These are phyloP conservation scores for Murraya paniculata DNA, from an alignment of 345 rosid species.

Conservation along the genomic window DNA sequence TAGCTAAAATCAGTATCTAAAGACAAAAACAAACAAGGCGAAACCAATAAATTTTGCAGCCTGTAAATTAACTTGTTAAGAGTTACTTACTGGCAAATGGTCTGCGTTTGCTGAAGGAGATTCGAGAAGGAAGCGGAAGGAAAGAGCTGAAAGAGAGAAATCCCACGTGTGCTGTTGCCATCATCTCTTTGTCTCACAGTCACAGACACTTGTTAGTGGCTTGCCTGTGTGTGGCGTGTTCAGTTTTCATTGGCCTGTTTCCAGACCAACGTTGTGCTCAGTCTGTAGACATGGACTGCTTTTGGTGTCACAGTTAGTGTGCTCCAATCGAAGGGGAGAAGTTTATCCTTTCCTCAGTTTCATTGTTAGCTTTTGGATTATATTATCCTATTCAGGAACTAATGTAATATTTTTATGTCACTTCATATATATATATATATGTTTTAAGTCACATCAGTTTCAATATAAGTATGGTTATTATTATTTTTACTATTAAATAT, in stretches of 20 bases:
- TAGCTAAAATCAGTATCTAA: background rate
- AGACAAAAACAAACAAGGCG: background rate
- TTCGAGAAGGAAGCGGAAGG: constrained; percentile 33
- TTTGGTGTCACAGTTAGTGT: background rate
- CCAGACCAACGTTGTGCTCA: background rate
- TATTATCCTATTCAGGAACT: too few relatives aligned
- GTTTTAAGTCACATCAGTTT: too few relatives aligned
- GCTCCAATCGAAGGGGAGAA: background rate
- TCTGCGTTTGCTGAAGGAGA: constrained; percentile 38
- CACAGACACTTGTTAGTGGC: background rate
- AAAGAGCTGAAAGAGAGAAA: constrained; percentile 32
- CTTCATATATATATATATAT: too few relatives aligned
- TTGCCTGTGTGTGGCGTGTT: background rate
- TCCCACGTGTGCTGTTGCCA: constrained; percentile 37
- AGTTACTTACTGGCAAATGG: constrained; percentile 44
- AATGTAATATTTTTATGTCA: too few relatives aligned
- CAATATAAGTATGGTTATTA: too few relatives aligned
- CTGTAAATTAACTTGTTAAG: background rate
- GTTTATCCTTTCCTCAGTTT: background rate
- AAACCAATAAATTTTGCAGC: background rate
- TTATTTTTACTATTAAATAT: too few relatives aligned
- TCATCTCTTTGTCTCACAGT: constrained; percentile 15
- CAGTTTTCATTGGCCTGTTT: background rate
- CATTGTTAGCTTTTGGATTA: background rate
- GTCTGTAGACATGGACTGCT: background rate